phyloP scores from a whole-genome alignment of 768 basidiomycete species.

The Suillus cothurnatus region DNA sequence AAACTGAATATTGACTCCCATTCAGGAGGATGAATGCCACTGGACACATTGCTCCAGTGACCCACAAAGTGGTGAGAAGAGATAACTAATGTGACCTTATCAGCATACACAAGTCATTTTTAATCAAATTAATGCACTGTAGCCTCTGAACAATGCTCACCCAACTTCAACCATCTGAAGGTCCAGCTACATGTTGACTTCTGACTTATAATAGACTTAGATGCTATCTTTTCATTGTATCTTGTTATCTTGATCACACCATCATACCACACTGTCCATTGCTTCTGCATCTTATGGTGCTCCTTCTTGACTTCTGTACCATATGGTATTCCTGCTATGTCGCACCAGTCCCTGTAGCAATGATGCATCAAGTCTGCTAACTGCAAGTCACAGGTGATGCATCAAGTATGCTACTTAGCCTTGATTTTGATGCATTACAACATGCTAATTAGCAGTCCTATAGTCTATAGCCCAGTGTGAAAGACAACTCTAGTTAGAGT shows the following conservation, averaged over 20 bases:
- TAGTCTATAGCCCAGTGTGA: too few relatives aligned
- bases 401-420: not conserved
- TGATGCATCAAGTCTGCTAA: too few relatives aligned
- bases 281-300: too few relatives aligned
- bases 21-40: conserved; percentile 36
- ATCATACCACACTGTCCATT: too few relatives aligned
- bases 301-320: too few relatives aligned
- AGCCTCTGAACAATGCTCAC: conserved; percentile 48
- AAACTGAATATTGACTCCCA: conserved; percentile 60
- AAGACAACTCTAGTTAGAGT: too few relatives aligned
- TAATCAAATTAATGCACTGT: conserved; percentile 37
- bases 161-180: conserved; percentile 33
- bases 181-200: conserved; percentile 30
- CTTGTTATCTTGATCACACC: too few relatives aligned
- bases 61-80: conserved; percentile 56
- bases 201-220: too few relatives aligned
- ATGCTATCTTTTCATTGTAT: too few relatives aligned
- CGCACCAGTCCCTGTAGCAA: too few relatives aligned
- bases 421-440: not conserved
- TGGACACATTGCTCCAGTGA: conserved; percentile 41
- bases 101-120: conserved; percentile 6
- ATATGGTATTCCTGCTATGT: too few relatives aligned
- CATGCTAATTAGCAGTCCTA: not conserved
- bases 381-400: too few relatives aligned
- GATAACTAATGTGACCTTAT: conserved; percentile 37